Evolutionary conservation across 352 stramenopile species (phyloP), one percentile per base, ranked within the genome.

Genomic region (Pythium guiyangense): DNA sequence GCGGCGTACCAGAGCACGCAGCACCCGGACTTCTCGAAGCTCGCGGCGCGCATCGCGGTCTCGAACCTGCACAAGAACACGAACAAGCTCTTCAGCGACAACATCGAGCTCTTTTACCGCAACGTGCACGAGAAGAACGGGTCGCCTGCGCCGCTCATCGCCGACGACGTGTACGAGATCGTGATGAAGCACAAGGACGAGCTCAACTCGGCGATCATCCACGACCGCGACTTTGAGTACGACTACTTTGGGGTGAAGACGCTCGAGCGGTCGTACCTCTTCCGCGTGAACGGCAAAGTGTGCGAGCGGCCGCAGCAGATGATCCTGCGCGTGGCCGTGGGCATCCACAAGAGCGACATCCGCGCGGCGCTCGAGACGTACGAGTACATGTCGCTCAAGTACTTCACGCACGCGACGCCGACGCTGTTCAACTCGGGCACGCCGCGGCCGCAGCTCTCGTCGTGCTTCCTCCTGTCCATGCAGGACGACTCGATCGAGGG

Each of bases 211-310:
- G 94, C 96, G 31, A 97, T 99, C 68, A 94, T 97, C 62, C 96
- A 99, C 64, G 94, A 98, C 70, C 82, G 97, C 17, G 97, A 99
- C 79, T 99, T 99, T 72, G 95, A 98, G 59, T 99, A 99, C 66
- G 87, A 96, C 67, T 99, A 99, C 74, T 99, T 99, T 78, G 97
- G 97, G 34, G 99, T 99, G 78, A 99, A 99, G 74, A 99, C 97
- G 10, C 79, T 99, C 6, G 96, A 99, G 70, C 89, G 97, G 49
- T 91, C 79, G 14, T 99, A 99, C 66, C 76, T 99, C 17, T 88
- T 99, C 50, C 97, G 96, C 56, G 79, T 99, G 11, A 69, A 98
- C 67, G 96, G 92, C 45, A 88, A 94, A 54, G 96, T 99, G 60
- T 86, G 88, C 39, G 97, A 99, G 72, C 90, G 97, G 5, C 97